phyloP scores from a whole-genome alignment of 2,329 filamentous ascomycete genomes.

The Aotearoamyces nothofagi region DNA sequence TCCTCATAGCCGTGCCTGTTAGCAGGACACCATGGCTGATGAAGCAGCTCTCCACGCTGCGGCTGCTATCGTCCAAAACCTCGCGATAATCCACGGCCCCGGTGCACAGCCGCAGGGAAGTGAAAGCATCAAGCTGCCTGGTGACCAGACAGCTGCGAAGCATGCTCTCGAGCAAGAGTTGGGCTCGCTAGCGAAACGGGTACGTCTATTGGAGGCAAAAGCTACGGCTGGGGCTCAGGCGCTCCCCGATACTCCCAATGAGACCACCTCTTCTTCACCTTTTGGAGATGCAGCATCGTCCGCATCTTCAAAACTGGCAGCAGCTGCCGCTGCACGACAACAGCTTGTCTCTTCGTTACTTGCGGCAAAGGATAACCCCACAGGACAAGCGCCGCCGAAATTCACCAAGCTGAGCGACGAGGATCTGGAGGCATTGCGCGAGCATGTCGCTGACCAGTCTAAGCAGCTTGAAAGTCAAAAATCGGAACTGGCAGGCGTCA shows the following conservation, averaged over 20 bases:
- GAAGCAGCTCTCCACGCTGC: conserved; percentile 38
- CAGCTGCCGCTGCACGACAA: conserved; percentile 20
- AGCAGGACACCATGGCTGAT: conserved; percentile 21
- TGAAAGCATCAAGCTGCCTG: conserved; percentile 51
- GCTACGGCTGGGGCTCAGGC: conserved; percentile 43
- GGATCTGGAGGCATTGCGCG: conserved; percentile 70
- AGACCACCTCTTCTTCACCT: conserved; percentile 51
- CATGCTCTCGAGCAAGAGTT: conserved; percentile 70
- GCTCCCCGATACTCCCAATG: conserved; percentile 72
- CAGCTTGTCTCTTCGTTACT: conserved; percentile 22
- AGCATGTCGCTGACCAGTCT: conserved; percentile 87
- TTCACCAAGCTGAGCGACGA: conserved; percentile 49
- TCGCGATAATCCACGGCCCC: conserved; percentile 23
- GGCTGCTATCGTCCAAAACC: conserved; percentile 35
- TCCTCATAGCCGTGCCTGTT: no score
- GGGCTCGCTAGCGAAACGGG: conserved; percentile 57
- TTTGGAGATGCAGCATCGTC: conserved; percentile 38
- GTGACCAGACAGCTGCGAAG: conserved; percentile 62
- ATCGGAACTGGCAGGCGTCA: conserved; percentile 72
- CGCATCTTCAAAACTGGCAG: conserved; percentile 21
- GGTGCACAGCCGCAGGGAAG: conserved; percentile 8
- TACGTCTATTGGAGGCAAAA: conserved; percentile 72
- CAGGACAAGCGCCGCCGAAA: conserved; percentile 13
- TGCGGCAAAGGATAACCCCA: conserved; percentile 13
- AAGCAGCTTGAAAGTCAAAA: conserved; percentile 81